Base-by-base conservation (phyloP, 345 rosid genomes). In the Firmiana major region DNA sequence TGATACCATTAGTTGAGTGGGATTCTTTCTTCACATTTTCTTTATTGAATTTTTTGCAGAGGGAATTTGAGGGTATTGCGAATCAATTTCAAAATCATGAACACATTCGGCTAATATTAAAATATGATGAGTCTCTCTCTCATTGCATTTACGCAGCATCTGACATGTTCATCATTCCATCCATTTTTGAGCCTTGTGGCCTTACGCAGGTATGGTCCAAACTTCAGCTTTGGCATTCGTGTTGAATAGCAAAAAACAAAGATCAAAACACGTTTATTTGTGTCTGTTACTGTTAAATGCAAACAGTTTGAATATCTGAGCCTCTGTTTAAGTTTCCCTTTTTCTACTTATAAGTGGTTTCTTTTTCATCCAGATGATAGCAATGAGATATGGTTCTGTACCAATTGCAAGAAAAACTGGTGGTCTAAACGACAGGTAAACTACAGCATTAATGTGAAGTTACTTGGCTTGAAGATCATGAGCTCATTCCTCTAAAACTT, bases 101-200 rank as follows among this genome's bases (percentile, higher is more conserved):
- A 74, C 87, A 91, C 70, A 85, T 86, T 69, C 89, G 91, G 76
- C 85, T 95, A 87, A 82, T 93, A 82, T 77, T 95, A 79, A 95
- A 90, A 85, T 95, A 90, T 45, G 98, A 95, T 48, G 98, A 93
- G 79, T 87, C 89, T 79, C 96, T 95, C 74, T 91, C 98, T 73
- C 99, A 89, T 84, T 73, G 85, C 69, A 92, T 95, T 45, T 95
- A 83, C 55, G 98, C 97, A 40, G 99, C 99, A 22, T 87, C 93
- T 8, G 99, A 95, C 87, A 75, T 95, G 87, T 86, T 95, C 79
- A 92, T 93, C 82, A 90, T 95, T 82, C 99, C 99, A 75, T 95
- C 99, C 5, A 88, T 93, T 78, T 93, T 95, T 78, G 99, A 95
- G 86, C 99, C 99, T 80, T 93, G 99, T 85, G 99, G 99, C 66